phyloP scores from a whole-genome alignment of 2,329 filamentous ascomycete species.

The Aspergillus fumigatus region DNA sequence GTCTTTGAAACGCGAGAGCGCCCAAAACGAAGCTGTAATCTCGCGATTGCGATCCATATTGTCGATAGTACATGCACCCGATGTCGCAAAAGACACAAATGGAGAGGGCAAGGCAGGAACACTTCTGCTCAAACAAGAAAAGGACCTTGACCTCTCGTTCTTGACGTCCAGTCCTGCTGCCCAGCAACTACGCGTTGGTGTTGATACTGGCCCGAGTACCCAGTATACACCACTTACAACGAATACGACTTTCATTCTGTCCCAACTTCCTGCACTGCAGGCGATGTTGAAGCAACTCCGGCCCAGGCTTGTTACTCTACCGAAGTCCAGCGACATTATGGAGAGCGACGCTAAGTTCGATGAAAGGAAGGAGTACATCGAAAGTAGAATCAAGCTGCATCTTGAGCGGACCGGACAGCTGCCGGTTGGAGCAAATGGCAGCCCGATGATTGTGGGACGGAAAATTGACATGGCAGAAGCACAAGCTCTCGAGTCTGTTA shows the following conservation, averaged over 20 bases:
- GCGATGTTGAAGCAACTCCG: constrained; percentile 63
- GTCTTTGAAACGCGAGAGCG: constrained; percentile 64
- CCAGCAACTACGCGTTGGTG: constrained; percentile 43
- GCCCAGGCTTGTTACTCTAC: constrained; percentile 55
- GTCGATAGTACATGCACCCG: constrained; percentile 25
- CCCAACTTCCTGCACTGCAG: constrained; percentile 76
- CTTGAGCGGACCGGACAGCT: constrained; percentile 55
- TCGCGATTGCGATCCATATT: constrained; percentile 58
- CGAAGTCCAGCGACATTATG: constrained; percentile 30
- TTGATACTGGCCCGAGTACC: constrained; percentile 30
- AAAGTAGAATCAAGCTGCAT: constrained; percentile 70
- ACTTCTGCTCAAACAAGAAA: constrained; percentile 18
- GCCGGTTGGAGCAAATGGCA: constrained; percentile 29
- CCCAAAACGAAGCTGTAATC: constrained; percentile 68
- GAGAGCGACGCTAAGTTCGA: constrained; percentile 55
- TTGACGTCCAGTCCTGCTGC: constrained; percentile 49
- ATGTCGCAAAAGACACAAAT: constrained; percentile 12
- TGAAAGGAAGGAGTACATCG: constrained; percentile 76
- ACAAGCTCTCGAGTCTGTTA: constrained; percentile 38
- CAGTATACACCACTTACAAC: constrained; percentile 40
- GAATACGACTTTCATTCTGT: constrained; percentile 65
- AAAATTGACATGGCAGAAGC: constrained; percentile 38
- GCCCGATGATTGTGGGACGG: constrained; percentile 34
- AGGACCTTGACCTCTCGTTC: constrained; percentile 49
- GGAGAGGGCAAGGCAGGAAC: constrained; percentile 11